Evolutionary conservation across 192 early-diverging fungal genomes (phyloP), one percentile per base, ranked within the genome.

Genomic region (Obelidium mucronatum): DNA sequence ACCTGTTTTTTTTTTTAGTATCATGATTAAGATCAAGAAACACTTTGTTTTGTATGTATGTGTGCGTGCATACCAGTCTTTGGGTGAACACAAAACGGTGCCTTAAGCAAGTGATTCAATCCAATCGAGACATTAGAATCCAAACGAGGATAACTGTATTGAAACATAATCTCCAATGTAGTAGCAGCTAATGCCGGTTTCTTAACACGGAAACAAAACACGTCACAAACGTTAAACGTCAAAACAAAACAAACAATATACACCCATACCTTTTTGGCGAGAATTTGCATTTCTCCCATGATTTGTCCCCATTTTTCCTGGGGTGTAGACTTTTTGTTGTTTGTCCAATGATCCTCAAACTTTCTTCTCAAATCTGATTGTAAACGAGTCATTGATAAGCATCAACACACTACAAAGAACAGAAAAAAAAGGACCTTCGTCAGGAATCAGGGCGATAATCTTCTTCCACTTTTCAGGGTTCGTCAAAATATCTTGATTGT

Each of bases 1-100:
- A 33, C 90, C 93, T 94, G 37, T n/a, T 24, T 30, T 40, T 34
- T 33, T 58, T 48, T 22, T 6, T 33, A 28, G 6, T 8, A 60
- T 6, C 13, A 60, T 33, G 30, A 30, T 30, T 6, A 60, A 30
- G 26, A 33, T 11, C 6, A 60, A 51, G 48, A 51, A 8, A 8
- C 55, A 31, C 5, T 58, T 26, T 8, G 22, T 58, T 11, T 58
- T 58, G 0, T 58, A 28, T 58, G 11, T 22, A 26, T 8, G 55
- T 8, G 22, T 58, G 11, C 6, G 17, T 34, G 19, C 55, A 28
- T 67, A 90, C 96, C 93, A 11, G 96, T 97, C 79, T 93, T 94
- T 26, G 97, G 97, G 75, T 99, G 97, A 28, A 97, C 92, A 83
- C 96, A 99, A 80, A 99, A 98, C 5, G 97, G 97, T 75, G 91